Evolutionary conservation across 768 basidiomycete species (phyloP), one percentile per base, ranked within the genome.

Genomic region (Saitozyma podzolica): DNA sequence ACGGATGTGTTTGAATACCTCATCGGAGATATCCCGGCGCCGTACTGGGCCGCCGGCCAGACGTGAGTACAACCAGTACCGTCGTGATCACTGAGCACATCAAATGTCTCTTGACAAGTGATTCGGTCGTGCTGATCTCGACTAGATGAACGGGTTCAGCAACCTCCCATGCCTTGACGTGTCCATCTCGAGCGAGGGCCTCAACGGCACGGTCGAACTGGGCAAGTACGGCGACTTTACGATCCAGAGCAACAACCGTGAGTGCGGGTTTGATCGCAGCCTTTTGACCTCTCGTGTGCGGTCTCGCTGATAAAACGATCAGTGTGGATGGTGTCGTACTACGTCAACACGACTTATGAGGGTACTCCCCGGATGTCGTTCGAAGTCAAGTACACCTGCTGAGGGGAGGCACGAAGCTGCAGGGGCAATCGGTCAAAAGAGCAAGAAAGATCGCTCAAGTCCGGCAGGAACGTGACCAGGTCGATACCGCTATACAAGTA

Each of bases 1-100:
- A 43, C 59, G 16, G 59, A 61, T 40, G 14, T 14, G 29, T 61
- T 61, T 51, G n/a, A 54, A 19, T 61, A 49, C 39, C 52, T 61
- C 39, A 61, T 61, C 52, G 59, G 59, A 9, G 59, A 61, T 19
- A 61, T 61, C 39, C 59, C 59, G 2, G 59, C 51, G 20, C 59
- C 59, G 20, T 61, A 3, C 51, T 61, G 40, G 13, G 50, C 59
- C 6, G 9, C 59, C 8, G 59, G 59, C n/a, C 39, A 61, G 43
- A 20, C 20, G 59, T 61, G 37, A 43, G 59, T 13, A 40, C 20
- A 40, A 13, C 58, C 40, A 37, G 11, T 47, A 17, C 11, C 45
- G 29, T 29, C 29, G 29, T 29, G 29, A 29, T 29, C 29, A 29
- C 29, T 29, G 29, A 29, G 29, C 29, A 29, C 29, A 29, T 5